Evolutionary conservation across 2,329 filamentous ascomycete species (phyloP).

Genomic region (Harringtonia aguacate): DNA sequence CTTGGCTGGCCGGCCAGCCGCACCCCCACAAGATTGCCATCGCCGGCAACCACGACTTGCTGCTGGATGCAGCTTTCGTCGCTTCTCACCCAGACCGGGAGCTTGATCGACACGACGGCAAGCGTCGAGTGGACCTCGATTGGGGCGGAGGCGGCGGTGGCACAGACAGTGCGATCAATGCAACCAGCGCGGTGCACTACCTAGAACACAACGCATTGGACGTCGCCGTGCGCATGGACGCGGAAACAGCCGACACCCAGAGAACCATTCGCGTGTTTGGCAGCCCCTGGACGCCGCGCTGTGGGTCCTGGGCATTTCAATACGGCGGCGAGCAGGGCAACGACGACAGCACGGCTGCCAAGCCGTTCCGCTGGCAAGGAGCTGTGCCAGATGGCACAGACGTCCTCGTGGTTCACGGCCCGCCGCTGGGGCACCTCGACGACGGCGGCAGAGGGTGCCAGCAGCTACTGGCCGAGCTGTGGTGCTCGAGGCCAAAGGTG

Average conservation of each 20-base stretch:
- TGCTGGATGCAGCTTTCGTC: slow-evolving; percentile 6
- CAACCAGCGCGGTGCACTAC: slow-evolving; percentile 12
- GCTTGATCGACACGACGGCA: slow-evolving; percentile 7
- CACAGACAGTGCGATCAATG: too few species aligned
- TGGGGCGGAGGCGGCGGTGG: too few species aligned
- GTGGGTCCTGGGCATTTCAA: slow-evolving; percentile 15
- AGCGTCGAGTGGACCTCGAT: slow-evolving; percentile 8
- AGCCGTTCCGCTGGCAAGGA: neutral
- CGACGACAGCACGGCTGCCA: neutral
- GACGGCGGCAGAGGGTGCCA: neutral
- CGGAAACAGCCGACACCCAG: too few species aligned
- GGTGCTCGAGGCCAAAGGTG: neutral
- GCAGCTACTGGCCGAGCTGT: neutral
- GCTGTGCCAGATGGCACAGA: neutral
- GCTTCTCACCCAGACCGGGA: slow-evolving; percentile 5
- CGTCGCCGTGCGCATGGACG: slow-evolving; percentile 1
- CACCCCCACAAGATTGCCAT: slow-evolving; percentile 25
- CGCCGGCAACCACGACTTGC: slow-evolving; percentile 13
- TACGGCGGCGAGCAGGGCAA: slow-evolving; percentile 4
- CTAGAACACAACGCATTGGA: slow-evolving; percentile 9
- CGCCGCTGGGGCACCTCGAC: neutral
- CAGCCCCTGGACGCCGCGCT: slow-evolving; percentile 15
- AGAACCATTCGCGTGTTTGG: slow-evolving; percentile 12
- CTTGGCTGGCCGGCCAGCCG: slow-evolving; percentile 22
- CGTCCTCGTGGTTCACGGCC: neutral